Conservation (phyloP, 192 early-diverging fungal genomes). For the Backusella sp. region DNA sequence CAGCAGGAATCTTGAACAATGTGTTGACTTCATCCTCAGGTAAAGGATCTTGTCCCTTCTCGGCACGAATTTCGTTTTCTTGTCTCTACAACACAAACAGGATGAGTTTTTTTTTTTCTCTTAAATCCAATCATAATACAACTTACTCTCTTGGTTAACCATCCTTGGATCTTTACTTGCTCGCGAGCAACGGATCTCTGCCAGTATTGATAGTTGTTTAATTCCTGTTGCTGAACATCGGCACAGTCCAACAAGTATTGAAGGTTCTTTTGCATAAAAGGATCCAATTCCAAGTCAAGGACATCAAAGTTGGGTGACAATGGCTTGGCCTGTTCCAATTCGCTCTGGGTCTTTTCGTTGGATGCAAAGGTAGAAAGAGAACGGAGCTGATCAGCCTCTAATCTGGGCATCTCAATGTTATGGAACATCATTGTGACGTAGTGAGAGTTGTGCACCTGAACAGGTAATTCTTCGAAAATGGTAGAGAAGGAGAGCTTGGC, state of each 20-base stretch:
- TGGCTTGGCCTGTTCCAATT: constrained; percentile 39
- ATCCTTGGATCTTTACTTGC: constrained; percentile 70
- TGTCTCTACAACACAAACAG: constrained; percentile 46
- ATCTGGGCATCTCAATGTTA: constrained; percentile 62
- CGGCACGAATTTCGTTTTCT: constrained; percentile 71
- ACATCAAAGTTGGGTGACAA: constrained; percentile 63
- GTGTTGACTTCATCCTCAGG: constrained; percentile 78
- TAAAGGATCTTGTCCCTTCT: constrained; percentile 64
- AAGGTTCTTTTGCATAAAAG: constrained; percentile 85
- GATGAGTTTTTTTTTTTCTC: not conserved
- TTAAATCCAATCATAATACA: not conserved
- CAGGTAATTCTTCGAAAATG: constrained; percentile 89
- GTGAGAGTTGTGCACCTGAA: constrained; percentile 83
- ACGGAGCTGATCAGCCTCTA: constrained; percentile 51
- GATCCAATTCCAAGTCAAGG: constrained; percentile 81
- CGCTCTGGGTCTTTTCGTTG: constrained; percentile 26
- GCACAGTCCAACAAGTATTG: constrained; percentile 79
- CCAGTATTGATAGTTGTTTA: constrained; percentile 94
- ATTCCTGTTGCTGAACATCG: constrained; percentile 89
- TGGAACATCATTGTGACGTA: constrained; percentile 76
- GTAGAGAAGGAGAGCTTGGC: constrained; percentile 80
- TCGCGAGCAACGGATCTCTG: constrained; percentile 89
- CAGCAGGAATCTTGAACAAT: constrained; percentile 69
- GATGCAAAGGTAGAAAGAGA: constrained; percentile 61
- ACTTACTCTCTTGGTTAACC: constrained; percentile 55